Base-by-base conservation (phyloP, 148 eudicot genomes). In the Arctostaphylos glauca region DNA sequence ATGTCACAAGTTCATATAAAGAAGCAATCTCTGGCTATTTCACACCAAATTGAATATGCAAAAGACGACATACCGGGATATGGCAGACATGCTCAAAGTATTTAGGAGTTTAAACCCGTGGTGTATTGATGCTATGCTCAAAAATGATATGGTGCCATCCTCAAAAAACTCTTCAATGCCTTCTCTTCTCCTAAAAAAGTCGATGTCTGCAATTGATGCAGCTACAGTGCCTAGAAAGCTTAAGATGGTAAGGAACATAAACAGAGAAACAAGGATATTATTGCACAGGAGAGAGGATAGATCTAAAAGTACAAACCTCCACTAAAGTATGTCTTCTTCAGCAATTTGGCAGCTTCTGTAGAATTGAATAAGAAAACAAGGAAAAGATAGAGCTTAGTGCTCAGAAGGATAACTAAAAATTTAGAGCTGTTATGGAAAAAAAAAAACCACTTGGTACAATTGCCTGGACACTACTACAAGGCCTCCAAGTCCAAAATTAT, bases 141-240 rank as follows among this genome's bases (percentile, higher is more conserved):
- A 85, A 83, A 93, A 96, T 48, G 99, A 92, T 66, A 89, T 67
- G 72, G 95, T 94, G 64, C 98, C 98, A 87, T 96, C 97, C 91
- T 96, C 98, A 82, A 96, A 93, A 41, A 78, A 86, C 80, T 96
- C 98, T 88, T 94, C 98, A 82, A 91, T 77, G 53, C 93, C 93
- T 52, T 91, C 93, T 90, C 98, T 92, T 84, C 93, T 92, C 89
- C 88, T 91, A 81, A 92, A 91, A 85, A 91, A 91, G 84, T 96
- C 98, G 60, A 96, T 84, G 83, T 96, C 98, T 76, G 98, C 98
- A 87, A 96, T 93, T 31, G 98, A 93, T 80, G 98, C 94, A 25
- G 98, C 95, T 80, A 96, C 98, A 78, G 98, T 96, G 79, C 98
- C 98, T 95, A 89, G 52, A 86, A 87, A 78, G 56, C 4, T 77